Base-by-base conservation (phyloP, 75 land plant species). In the Selaginella moellendorffii region DNA sequence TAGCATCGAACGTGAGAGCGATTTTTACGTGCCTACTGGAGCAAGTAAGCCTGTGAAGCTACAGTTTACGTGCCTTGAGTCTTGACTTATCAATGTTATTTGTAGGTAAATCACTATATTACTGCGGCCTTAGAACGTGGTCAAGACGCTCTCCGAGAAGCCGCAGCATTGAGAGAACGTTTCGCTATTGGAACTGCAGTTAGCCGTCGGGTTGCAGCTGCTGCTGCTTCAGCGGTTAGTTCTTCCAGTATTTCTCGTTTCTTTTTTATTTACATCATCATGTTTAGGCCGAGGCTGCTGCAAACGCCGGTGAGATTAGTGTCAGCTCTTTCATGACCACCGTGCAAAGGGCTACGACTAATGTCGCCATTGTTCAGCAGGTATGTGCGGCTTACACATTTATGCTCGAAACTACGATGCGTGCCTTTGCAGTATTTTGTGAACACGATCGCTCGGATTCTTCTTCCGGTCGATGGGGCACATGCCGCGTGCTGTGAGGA, bases 381-480 rank as follows among this genome's bases (percentile, higher is more conserved):
- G 99, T 95, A 77, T 56, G 21, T 56, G n/a, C 19, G 17, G 2
- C n/a, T n/a, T n/a, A n/a, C n/a, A n/a, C n/a, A n/a, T n/a, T n/a
- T n/a, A n/a, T n/a, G n/a, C n/a, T n/a, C n/a, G n/a, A n/a, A n/a
- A n/a, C n/a, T n/a, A n/a, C n/a, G n/a, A n/a, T n/a, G n/a, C n/a
- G n/a, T n/a, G n/a, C n/a, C n/a, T n/a, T n/a, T n/a, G n/a, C 81
- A 95, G 99, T 86, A 83, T 62, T 95, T 95, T 74, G 84, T 81
- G 18, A 86, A 91, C 68, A 73, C 87, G 18, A 82, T 95, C 58
- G 80, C 99, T 52, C 80, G 99, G 61, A 81, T 83, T 52, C 72
- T 95, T 26, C 76, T 89, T 20, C 99, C 96, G 62, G 87, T 93
- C 36, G 98, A 93, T 78, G 99, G 96, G 66, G 96, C 99, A n/a